Conservation (phyloP, 1,284 basidiomycete species). For the Sanghuangporus sanghuang region DNA sequence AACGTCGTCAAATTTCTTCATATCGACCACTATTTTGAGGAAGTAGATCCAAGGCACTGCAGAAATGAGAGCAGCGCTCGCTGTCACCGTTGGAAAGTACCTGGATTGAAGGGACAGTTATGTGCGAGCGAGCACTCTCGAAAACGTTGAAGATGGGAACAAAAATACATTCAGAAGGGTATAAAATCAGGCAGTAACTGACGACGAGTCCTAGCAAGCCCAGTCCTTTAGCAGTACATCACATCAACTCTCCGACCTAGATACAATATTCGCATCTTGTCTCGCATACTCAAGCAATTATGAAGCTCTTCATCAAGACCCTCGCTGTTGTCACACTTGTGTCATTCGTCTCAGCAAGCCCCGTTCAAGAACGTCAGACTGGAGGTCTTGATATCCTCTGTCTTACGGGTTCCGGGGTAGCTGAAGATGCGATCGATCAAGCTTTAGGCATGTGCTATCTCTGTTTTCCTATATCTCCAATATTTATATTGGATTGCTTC, state of each 20-base stretch:
- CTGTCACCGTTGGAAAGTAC: not conserved
- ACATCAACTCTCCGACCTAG: not conserved
- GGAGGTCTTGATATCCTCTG: no score
- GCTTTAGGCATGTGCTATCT: no score
- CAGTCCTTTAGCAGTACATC: not conserved
- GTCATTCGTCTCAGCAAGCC: not conserved
- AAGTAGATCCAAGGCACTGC: not conserved
- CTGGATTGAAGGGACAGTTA: not conserved
- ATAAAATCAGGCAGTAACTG: not conserved
- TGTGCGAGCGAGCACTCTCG: not conserved
- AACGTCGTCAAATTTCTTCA: not conserved
- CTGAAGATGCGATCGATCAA: no score
- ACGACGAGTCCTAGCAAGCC: not conserved
- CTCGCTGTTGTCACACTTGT: not conserved
- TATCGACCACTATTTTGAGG: not conserved
- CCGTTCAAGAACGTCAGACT: conserved; percentile 5
- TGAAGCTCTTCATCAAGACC: not conserved
- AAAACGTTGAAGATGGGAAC: not conserved
- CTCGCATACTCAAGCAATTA: not conserved
- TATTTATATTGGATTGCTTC: no score
- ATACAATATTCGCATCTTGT: not conserved
- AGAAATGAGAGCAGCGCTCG: not conserved
- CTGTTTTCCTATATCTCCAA: no score
- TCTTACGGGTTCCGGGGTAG: no score
- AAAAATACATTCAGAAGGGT: not conserved